Conservation (phyloP, 1,139 yeast species). For the Candida sp. region DNA sequence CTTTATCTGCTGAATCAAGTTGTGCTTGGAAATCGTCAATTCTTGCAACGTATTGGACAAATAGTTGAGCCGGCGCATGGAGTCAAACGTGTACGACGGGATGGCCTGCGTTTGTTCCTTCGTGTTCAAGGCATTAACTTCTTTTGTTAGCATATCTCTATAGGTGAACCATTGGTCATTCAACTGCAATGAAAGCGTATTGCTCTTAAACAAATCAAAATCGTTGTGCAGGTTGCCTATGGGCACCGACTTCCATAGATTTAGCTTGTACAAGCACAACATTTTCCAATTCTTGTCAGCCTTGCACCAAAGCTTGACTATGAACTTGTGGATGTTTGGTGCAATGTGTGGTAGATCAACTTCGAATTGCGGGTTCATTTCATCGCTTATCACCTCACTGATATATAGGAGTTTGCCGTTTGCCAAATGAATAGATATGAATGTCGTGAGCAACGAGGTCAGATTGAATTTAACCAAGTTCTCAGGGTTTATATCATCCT, state of each 20-base stretch:
- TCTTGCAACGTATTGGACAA: conserved; percentile 36
- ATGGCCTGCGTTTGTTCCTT: conserved; percentile 7
- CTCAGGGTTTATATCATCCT: conserved; percentile 3
- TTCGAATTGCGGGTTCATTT: conserved; percentile 34
- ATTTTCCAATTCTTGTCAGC: conserved; percentile 22
- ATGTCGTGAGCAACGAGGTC: conserved; percentile 27
- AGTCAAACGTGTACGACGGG: conserved; percentile 38
- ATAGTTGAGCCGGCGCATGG: conserved; percentile 36
- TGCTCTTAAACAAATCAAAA: conserved; percentile 22
- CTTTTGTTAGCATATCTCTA: conserved; percentile 12
- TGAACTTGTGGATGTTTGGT: conserved; percentile 17
- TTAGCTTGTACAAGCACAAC: conserved; percentile 22
- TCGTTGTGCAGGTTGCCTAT: conserved; percentile 16
- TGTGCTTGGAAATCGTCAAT: conserved; percentile 23
- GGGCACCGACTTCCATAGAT: conserved; percentile 23
- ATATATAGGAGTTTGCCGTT: conserved; percentile 30
- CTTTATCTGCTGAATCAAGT: conserved; percentile 20
- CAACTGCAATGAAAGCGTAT: conserved; percentile 29
- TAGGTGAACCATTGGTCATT: conserved; percentile 26
- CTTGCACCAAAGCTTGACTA: conserved; percentile 30
- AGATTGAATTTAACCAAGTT: conserved; percentile 14
- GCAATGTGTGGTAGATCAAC: conserved; percentile 29
- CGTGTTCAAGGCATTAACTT: neutral
- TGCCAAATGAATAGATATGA: conserved; percentile 29
- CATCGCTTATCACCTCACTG: conserved; percentile 33